Evolutionary conservation across 2,329 filamentous ascomycete genomes (phyloP).

Genomic region (Fusarium praegraminearum): DNA sequence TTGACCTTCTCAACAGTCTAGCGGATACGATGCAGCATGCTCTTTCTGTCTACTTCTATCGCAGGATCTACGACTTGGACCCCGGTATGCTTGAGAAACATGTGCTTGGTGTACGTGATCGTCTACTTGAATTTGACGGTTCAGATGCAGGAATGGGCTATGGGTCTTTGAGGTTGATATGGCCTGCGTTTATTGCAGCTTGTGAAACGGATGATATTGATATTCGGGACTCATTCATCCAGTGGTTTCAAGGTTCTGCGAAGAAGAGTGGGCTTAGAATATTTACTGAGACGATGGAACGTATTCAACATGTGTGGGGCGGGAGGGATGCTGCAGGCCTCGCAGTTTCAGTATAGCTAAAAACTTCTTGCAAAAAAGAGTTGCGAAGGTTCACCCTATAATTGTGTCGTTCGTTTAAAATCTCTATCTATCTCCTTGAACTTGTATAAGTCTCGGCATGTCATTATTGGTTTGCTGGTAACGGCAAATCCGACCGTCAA

Average conservation of each 20-base stretch:
- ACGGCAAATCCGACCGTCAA: not conserved
- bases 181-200: conserved; percentile 35
- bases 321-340: not conserved
- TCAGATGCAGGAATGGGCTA: conserved; percentile 27
- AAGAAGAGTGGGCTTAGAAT: conserved; percentile 25
- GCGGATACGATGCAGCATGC: conserved; percentile 35
- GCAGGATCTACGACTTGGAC: conserved; percentile 29
- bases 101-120: conserved; percentile 26
- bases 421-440: too few relatives aligned
- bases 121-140: conserved; percentile 29
- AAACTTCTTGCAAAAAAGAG: too few relatives aligned
- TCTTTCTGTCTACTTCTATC: conserved; percentile 33
- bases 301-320: conserved; percentile 21
- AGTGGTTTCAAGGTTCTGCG: conserved; percentile 26
- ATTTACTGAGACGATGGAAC: conserved; percentile 25
- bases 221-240: conserved; percentile 2
- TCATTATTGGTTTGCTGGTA: too few relatives aligned
- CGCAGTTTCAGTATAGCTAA: not conserved
- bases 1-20: conserved; percentile 16
- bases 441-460: too few relatives aligned
- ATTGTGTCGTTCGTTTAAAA: too few relatives aligned
- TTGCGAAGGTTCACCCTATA: too few relatives aligned
- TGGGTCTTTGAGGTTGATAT: conserved; percentile 30
- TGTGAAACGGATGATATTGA: conserved; percentile 18
- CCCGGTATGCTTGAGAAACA: conserved; percentile 23